Evolutionary conservation across 2,329 filamentous ascomycete genomes (phyloP).

Genomic region (Sarocladium brachiariae): DNA sequence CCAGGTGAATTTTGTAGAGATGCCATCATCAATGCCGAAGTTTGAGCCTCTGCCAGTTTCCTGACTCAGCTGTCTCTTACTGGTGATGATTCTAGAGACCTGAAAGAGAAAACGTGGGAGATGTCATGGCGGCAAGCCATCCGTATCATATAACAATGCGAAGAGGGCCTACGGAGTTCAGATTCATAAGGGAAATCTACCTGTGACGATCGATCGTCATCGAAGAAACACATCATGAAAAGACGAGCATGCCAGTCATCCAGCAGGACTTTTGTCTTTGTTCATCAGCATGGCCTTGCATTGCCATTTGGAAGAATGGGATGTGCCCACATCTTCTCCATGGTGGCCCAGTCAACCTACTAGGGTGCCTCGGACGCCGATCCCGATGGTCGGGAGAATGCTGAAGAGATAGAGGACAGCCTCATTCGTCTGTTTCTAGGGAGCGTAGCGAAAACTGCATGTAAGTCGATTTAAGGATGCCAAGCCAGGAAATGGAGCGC

Average conservation of each 20-base stretch:
- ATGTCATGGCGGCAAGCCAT: not conserved
- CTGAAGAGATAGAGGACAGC: constrained; percentile 2
- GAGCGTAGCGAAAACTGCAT: constrained; percentile 5
- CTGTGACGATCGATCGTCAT: constrained; percentile 7
- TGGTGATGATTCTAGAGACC: not conserved
- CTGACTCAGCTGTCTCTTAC: constrained; percentile 1
- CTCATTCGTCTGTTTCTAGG: not conserved
- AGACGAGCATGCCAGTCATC: constrained; percentile 18
- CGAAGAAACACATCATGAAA: not conserved
- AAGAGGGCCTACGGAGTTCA: not conserved
- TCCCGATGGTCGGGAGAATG: constrained; percentile 13
- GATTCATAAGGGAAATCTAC: constrained; percentile 3
- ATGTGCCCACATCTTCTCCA: constrained; percentile 14
- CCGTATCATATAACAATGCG: not conserved
- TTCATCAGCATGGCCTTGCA: constrained; percentile 4
- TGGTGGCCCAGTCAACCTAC: not conserved
- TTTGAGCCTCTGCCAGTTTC: not conserved
- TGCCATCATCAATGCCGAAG: not conserved
- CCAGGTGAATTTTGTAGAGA: not conserved
- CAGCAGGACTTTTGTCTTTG: constrained; percentile 2
- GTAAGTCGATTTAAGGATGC: constrained; percentile 10
- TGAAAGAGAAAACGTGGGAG: not conserved
- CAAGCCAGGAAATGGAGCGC: constrained; percentile 11
- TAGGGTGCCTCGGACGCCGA: constrained; percentile 11
- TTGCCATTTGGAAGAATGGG: constrained; percentile 18